Base-by-base conservation (phyloP, 441 rosid genomes). In the Euphorbia schlechtendalii region DNA sequence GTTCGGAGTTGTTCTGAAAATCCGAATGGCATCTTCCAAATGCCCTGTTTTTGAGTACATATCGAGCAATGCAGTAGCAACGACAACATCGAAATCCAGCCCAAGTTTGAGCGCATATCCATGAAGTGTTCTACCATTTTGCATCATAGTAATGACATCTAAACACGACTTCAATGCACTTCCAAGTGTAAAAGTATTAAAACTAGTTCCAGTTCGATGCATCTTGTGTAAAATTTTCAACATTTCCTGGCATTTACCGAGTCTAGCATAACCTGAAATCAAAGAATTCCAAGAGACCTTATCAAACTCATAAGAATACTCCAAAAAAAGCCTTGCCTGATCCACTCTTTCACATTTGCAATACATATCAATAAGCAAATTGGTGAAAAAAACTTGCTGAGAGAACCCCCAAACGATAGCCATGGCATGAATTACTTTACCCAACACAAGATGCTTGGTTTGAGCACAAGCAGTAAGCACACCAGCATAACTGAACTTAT, bases 31-130 rank as follows among this genome's bases (percentile, higher is more conserved):
- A 22, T 69, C 77, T n/a, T 58, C 69, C 51, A 81, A 57, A 67
- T 73, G 62, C 66, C 85, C 77, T 2, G 58, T 63, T 72, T 83
- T 83, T 0, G 78, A 77, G 14, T 83, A 83, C 85, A 83, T 80
- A 66, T 77, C 81, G 41, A 83, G 77, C 74, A 83, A 71, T 49
- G 88, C 85, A 64, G 85, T 77, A 60, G 69, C 66, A n/a, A 83
- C 80, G 27, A 83, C 79, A 62, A 76, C 34, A 70, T 81, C 81
- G 55, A 64, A 65, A 43, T 73, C 80, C 69, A 76, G 68, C 27
- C 85, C 85, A 59, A 71, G 56, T 68, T 76, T 83, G 0, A 65
- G 53, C 15, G 63, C 68, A 34, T 75, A 76, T 46, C 81, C 78
- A 67, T 81, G 85, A 71, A 83, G 75, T 25, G 74, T 74, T 71